A percentile compares a stretch with the other conserved stretches of the same genome.
Conservation (phyloP, 2,329 filamentous ascomycete species). For the Arthrobotrys iridis region DNA sequence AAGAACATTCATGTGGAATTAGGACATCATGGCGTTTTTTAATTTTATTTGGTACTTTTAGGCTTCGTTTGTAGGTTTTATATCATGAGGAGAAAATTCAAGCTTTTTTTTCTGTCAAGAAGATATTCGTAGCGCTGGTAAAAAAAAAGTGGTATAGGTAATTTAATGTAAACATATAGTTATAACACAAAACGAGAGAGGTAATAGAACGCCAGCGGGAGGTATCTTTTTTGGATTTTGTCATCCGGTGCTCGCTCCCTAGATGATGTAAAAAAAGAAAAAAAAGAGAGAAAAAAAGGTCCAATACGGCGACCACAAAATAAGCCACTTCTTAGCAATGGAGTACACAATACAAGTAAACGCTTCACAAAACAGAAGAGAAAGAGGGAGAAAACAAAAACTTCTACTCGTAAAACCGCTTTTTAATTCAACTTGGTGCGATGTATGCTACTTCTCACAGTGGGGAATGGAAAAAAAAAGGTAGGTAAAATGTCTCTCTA, state of each 20-base stretch:
- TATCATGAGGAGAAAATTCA: neutral
- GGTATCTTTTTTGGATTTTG: slow-evolving; percentile 5
- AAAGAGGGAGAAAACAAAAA: slow-evolving; percentile 12
- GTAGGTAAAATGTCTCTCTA: too few species aligned
- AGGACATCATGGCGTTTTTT: too few species aligned
- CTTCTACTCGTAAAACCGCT: slow-evolving; percentile 33
- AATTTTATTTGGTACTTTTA: neutral
- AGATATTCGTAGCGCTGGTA: neutral
- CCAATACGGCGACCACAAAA: neutral
- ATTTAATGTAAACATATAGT: too few species aligned
- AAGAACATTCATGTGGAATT: neutral
- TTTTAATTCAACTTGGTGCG: slow-evolving; percentile 42
- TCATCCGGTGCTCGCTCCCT: too few species aligned
- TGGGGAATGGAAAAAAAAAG: too few species aligned
- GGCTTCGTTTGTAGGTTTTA: neutral
- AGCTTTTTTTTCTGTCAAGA: too few species aligned
- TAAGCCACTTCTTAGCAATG: neutral
- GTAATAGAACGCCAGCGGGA: neutral
- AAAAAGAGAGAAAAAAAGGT: slow-evolving; percentile 7
- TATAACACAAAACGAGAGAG: neutral
- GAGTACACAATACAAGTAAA: neutral
- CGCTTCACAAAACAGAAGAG: neutral
- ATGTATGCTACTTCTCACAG: slow-evolving; percentile 41
- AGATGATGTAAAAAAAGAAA: neutral
- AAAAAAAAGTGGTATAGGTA: neutral